Conservation (phyloP, 2,329 filamentous ascomycete species). For the Sporothrix schenckii region DNA sequence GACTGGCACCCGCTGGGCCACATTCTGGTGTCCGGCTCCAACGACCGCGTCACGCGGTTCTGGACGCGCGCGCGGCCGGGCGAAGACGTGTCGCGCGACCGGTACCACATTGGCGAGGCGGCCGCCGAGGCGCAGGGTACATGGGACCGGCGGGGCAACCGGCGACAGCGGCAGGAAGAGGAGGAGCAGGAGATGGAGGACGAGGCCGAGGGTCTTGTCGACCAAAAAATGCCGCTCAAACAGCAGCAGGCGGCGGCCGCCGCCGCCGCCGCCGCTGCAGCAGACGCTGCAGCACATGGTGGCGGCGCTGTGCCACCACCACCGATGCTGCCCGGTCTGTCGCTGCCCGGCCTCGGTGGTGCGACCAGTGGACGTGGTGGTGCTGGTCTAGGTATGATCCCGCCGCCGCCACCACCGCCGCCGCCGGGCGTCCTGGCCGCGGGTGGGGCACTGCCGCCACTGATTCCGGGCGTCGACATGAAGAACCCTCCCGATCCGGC, state of each 20-base stretch:
- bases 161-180: slow-evolving; percentile 81
- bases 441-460: slow-evolving; percentile 42
- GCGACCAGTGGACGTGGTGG: slow-evolving; percentile 30
- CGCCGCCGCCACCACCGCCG: slow-evolving; percentile 52
- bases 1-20: slow-evolving; percentile 98
- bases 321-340: slow-evolving; percentile 64
- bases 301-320: slow-evolving; percentile 41
- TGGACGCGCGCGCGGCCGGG: slow-evolving; percentile 92
- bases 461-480: slow-evolving; percentile 59
- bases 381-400: slow-evolving; percentile 41
- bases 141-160: slow-evolving; percentile 78
- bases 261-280: slow-evolving; percentile 22
- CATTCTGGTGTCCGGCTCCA: slow-evolving; percentile 91
- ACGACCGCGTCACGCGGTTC: slow-evolving; percentile 94
- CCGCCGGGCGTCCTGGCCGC: slow-evolving; percentile 53
- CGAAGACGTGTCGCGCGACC: slow-evolving; percentile 80
- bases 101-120: slow-evolving; percentile 92
- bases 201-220: slow-evolving; percentile 87
- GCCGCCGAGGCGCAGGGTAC: slow-evolving; percentile 95
- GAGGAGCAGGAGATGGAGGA: slow-evolving; percentile 94
- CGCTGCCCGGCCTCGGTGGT: slow-evolving; percentile 57
- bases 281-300: slow-evolving; percentile 42
- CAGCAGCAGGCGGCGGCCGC: slow-evolving; percentile 40
- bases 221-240: slow-evolving; percentile 78
- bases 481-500: slow-evolving; percentile 64